Base-by-base conservation (phyloP, 2,329 filamentous ascomycete species). In the Zymoseptoria tritici region DNA sequence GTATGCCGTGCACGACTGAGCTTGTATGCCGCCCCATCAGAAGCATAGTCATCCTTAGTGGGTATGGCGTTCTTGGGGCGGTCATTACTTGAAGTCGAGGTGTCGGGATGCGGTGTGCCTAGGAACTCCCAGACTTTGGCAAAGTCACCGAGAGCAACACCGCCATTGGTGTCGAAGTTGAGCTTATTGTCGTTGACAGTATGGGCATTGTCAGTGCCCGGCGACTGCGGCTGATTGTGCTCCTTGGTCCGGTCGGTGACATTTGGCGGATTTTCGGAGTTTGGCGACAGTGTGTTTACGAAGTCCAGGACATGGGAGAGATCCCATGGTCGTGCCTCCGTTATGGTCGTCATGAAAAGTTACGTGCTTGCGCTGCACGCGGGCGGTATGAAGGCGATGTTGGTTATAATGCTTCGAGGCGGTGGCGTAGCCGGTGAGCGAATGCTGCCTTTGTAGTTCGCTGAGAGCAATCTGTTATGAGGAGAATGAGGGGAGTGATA, bases 251-350 rank as follows among this genome's bases (percentile, higher is more conserved):
- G 22, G 52, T 56, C 21, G 51, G 29, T 55, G 52, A 21, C 19
- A 24, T 55, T 56, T 50, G 52, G 21, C 52, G 60, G 51, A 9
- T 62, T 46, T 22, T 42, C 26, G 49, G 52, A 49, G 11, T 58
- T 56, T 16, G 57, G 52, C 9, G 63, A 58, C 26, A 72, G 64
- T 22, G 67, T 68, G 59, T 72, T 72, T 64, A 78, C 72, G 46
- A 80, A 71, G 46, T 77, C 72, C 57, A 78, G 70, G 49, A 75
- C 77, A n/a, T 76, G 71, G 59, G 76, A 73, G 57, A 80, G 76
- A 67, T 78, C 76, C 78, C 78, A 80, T 51, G 74, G 70, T 58
- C 72, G 73, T 57, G 72, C 70, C 52, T 69, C 61, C 16, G 72
- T 70, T 59, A 70, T 68, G 52, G 70, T 64, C 57, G 65, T 68